Conservation (phyloP, 768 basidiomycete genomes). For the Cyclocybe aegerita region DNA sequence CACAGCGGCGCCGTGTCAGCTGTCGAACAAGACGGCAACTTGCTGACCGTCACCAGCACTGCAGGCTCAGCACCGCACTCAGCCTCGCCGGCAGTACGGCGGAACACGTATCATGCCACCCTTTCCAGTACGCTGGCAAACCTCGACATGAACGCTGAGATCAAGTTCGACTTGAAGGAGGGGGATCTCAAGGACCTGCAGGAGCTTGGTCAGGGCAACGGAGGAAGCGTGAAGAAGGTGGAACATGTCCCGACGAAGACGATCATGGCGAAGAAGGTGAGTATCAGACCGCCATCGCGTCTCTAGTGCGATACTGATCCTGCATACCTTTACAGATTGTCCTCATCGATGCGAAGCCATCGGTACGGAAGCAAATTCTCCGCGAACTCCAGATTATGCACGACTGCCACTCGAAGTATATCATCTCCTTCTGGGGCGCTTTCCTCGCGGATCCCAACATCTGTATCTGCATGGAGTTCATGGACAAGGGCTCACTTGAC, state of each 20-base stretch:
- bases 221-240: slow-evolving; percentile 96
- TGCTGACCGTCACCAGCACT: slow-evolving; percentile 48
- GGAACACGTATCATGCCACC: slow-evolving; percentile 76
- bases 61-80: slow-evolving; percentile 53
- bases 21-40: slow-evolving; percentile 39
- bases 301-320: slow-evolving; percentile 1
- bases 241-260: slow-evolving; percentile 89
- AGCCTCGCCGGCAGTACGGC: slow-evolving; percentile 51
- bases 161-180: slow-evolving; percentile 79
- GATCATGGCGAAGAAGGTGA: slow-evolving; percentile 97
- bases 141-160: slow-evolving; percentile 82
- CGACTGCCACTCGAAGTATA: slow-evolving; percentile 90
- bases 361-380: slow-evolving; percentile 95
- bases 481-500: slow-evolving; percentile 93
- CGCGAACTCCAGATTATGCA: slow-evolving; percentile 99
- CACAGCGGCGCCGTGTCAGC: slow-evolving; percentile 38
- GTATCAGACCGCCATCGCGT: slow-evolving; percentile 20
- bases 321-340: slow-evolving; percentile 68
- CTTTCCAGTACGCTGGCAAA: slow-evolving; percentile 84
- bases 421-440: slow-evolving; percentile 97
- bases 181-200: slow-evolving; percentile 90
- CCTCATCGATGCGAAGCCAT: slow-evolving; percentile 93
- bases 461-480: slow-evolving; percentile 97
- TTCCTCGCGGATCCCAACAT: slow-evolving; percentile 97
- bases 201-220: slow-evolving; percentile 95